Evolutionary conservation across 2,329 filamentous ascomycete genomes (phyloP), one percentile per base, ranked within the genome.

Genomic region (Nannizzia gypsea): DNA sequence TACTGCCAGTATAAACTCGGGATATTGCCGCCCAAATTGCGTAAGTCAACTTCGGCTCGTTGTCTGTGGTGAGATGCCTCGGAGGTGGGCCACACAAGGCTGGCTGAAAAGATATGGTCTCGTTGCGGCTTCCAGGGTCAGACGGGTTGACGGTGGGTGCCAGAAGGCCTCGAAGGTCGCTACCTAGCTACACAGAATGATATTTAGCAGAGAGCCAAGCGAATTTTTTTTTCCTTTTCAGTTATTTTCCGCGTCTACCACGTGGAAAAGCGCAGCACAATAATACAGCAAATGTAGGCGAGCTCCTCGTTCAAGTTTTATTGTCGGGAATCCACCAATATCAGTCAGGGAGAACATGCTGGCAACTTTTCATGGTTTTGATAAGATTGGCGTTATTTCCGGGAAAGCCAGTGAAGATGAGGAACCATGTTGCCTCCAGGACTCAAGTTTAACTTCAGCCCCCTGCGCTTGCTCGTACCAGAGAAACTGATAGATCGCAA

Each of bases 401-500:
- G 15, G 11, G 26, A 26, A 50, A 50, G 22, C 44, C 44, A 50
- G 44, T 50, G 22, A 50, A 50, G 44, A 28, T 6, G 8, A 26
- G n/a, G 9, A 50, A 50, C 44, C 22, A 34, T 54, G 28, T 54
- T 54, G 50, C 50, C 50, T 54, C 50, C 22, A 50, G 26, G 26
- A 28, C 26, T 28, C 24, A 3, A 24, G 1, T 34, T 54, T 54
- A 54, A 26, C 50, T 54, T 54, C 17, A 6, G 28, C 9, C 50
- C 50, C 50, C 50, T 54, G 50, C 26, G 50, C 28, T 20, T 54
- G 50, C 28, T 54, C 50, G 50, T 54, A 31, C 50, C 50, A 26
- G 17, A 34, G 50, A 54, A 54, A 22, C 13, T 54, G 50, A 54
- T 54, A 54, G 50, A 54, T 54, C 50, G 50, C 28, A 54, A 31